Evolutionary conservation across 345 rosid genomes (phyloP).

Genomic region (Barbarea vulgaris): DNA sequence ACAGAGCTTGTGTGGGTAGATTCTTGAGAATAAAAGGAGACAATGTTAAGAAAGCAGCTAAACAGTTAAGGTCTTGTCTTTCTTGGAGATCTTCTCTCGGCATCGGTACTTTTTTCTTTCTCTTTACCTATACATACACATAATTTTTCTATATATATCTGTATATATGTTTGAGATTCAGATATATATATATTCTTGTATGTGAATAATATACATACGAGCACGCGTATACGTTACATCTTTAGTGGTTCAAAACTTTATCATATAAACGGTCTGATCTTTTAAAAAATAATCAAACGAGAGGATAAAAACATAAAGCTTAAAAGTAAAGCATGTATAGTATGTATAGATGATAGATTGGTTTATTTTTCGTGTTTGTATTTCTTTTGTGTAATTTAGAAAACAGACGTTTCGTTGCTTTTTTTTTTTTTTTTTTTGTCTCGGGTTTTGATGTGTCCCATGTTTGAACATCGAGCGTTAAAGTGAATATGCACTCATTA

Average conservation of each 20-base stretch:
- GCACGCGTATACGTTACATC: constrained; percentile 14
- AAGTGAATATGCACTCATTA: constrained; percentile 47
- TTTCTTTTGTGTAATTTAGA: constrained; percentile 2
- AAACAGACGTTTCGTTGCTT: constrained; percentile 31
- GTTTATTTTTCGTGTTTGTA: constrained; percentile 15
- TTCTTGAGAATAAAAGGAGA: constrained; percentile 79
- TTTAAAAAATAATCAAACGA: background rate
- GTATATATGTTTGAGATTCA: background rate
- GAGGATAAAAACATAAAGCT: constrained; percentile 31
- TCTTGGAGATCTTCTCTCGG: constrained; percentile 88
- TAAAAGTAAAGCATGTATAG: constrained; percentile 23
- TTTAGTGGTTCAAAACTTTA: constrained; percentile 5
- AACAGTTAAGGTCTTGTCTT: constrained; percentile 77
- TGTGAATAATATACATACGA: background rate
- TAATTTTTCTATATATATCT: background rate
- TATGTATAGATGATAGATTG: background rate
- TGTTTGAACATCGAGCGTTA: constrained; percentile 49
- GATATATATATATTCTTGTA: background rate
- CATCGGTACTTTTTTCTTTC: constrained; percentile 52
- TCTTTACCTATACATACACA: background rate
- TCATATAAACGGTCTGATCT: constrained; percentile 12
- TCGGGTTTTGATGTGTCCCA: constrained; percentile 43
- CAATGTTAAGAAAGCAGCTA: constrained; percentile 82
- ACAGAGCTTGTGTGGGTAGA: constrained; percentile 73
- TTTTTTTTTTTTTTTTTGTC: constrained; percentile 20